These are phyloP conservation scores for Mrakia frigida DNA, from an alignment of 768 basidiomycete genomes.

Conservation along the genomic window DNA sequence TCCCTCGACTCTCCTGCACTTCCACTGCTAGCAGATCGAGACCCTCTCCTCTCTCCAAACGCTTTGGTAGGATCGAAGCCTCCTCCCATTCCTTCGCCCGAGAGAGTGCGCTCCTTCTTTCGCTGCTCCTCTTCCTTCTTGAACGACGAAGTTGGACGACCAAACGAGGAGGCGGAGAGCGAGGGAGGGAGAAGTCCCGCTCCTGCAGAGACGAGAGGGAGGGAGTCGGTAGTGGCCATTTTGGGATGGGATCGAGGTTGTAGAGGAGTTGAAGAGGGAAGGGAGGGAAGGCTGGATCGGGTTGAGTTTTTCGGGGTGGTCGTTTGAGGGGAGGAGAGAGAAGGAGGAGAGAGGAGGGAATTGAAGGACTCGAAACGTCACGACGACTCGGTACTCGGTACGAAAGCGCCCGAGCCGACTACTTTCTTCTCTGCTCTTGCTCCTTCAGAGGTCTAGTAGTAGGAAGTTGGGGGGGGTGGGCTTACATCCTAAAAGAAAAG, in stretches of 20 bases:
- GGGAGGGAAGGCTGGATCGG: too few relatives aligned
- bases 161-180: background rate
- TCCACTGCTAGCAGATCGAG: background rate
- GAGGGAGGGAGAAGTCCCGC: background rate
- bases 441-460: too few relatives aligned
- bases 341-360: too few relatives aligned
- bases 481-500: background rate
- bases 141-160: background rate
- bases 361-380: too few relatives aligned
- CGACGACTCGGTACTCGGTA: too few relatives aligned
- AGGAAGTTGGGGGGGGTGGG: too few relatives aligned
- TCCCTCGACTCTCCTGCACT: background rate
- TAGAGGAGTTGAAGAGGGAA: too few relatives aligned
- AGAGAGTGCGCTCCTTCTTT: background rate
- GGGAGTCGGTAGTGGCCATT: background rate
- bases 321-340: too few relatives aligned
- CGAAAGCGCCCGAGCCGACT: too few relatives aligned
- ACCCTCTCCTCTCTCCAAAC: background rate
- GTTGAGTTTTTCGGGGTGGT: too few relatives aligned
- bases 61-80: constrained; percentile 1
- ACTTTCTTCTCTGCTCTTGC: too few relatives aligned
- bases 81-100: background rate
- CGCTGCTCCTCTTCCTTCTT: background rate
- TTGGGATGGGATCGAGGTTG: background rate
- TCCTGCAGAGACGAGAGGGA: background rate